Evolutionary conservation across 2,329 filamentous ascomycete genomes (phyloP).

Genomic region (Cytospora schulzeri): DNA sequence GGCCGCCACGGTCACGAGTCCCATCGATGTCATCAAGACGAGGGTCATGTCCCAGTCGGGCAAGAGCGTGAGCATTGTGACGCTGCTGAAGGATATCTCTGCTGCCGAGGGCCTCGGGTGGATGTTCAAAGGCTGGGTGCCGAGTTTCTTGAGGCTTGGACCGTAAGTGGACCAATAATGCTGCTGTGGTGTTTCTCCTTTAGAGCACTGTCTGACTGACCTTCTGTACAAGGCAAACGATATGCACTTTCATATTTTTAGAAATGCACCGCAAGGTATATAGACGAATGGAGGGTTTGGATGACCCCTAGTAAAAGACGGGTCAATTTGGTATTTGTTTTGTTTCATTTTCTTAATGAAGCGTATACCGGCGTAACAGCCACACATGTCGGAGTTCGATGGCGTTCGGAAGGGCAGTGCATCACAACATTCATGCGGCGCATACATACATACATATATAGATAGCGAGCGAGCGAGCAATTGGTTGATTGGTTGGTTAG

Average conservation of each 20-base stretch:
- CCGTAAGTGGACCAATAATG: constrained; percentile 50
- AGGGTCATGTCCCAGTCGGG: constrained; percentile 73
- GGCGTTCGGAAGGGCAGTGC: constrained; percentile 11
- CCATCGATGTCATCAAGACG: constrained; percentile 89
- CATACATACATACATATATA: constrained; percentile 11
- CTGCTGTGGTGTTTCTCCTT: neutral
- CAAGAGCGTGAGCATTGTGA: constrained; percentile 53
- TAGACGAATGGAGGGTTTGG: constrained; percentile 53
- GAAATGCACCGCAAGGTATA: constrained; percentile 85
- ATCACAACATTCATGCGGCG: constrained; percentile 14
- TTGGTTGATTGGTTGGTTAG: neutral
- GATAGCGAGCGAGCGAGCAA: too few species aligned
- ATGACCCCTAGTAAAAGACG: constrained; percentile 34
- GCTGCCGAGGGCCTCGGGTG: constrained; percentile 72
- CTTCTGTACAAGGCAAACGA: constrained; percentile 63
- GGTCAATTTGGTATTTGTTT: neutral
- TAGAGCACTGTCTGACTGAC: neutral
- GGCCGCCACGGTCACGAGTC: constrained; percentile 81
- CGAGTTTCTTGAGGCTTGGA: constrained; percentile 68
- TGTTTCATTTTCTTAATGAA: neutral
- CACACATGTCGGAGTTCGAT: neutral
- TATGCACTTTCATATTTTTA: constrained; percentile 83
- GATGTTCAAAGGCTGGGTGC: constrained; percentile 91
- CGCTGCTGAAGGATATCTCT: constrained; percentile 67
- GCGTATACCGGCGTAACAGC: neutral